Evolutionary conservation across 306 rosid genomes (phyloP), one percentile per base, ranked within the genome.

Genomic region (Dryas octopetala): DNA sequence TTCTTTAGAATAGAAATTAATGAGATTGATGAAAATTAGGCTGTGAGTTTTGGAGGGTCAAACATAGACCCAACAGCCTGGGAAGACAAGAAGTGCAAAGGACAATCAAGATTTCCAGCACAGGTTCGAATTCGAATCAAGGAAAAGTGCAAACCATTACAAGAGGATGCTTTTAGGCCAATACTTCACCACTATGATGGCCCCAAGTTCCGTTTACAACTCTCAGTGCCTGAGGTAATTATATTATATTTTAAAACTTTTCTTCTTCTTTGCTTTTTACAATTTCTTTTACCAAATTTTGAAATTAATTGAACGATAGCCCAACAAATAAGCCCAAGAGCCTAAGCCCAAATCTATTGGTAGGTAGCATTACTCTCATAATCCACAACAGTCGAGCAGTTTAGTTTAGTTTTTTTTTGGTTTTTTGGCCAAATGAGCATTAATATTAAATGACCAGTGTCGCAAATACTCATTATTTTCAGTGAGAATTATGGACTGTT

Each of bases 41-140:
- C 78, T 44, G 51, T 54, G 71, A 78, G 74, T 71, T 78, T 78
- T 66, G 82, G 82, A 28, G 82, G 82, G 52, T 78, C 82, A 26
- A 78, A 78, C 78, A 72, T 72, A 11, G 82, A 78, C 61, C 78
- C 78, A 63, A 72, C 74, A 9, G 74, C 82, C 3, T 78, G 82
- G 78, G 61, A 78, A 78, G 82, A 72, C 74, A 78, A 52, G 62
- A 78, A 78, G 54, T 78, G 66, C 78, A 73, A 19, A 54, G 82
- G 77, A 32, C 78, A 74, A 66, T 72, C 82, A 72, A 78, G 78
- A 50, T 78, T 78, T 57, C 82, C 74, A 13, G 82, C 82, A 32
- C 82, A 78, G 82, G 78, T 79, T 72, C 45, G 62, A 79, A 79
- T 55, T 58, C 53, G 38, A 72, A 66, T 66, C 48, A 79, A 79